A percentile compares a stretch with the other conserved stretches of the same genome.
phyloP scores from a whole-genome alignment of 208 protist species.

The Trypanosoma melophagium region DNA sequence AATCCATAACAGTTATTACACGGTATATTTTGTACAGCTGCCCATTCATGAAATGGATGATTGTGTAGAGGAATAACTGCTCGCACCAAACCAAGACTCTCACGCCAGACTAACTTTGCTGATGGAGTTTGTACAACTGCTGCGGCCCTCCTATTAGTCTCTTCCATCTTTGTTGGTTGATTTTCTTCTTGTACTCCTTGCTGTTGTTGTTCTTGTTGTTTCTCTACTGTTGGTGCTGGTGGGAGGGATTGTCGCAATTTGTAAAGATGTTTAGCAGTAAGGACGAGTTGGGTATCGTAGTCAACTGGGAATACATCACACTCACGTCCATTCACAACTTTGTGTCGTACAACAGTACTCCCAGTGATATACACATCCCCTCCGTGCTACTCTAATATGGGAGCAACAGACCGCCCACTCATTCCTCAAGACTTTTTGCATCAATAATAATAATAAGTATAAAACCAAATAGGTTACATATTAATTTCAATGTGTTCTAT shows the following conservation, averaged over 20 bases:
- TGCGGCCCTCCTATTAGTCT: background rate
- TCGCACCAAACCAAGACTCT: constrained; percentile 20
- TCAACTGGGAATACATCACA: constrained; percentile 11
- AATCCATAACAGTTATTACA: constrained; percentile 19
- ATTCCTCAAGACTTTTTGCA: background rate
- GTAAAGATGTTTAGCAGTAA: constrained; percentile 16
- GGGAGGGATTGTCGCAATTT: constrained; percentile 15
- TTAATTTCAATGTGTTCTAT: background rate
- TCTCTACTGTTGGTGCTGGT: background rate
- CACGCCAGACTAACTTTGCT: constrained; percentile 21
- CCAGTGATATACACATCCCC: constrained; percentile 25
- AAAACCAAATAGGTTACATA: too few species aligned
- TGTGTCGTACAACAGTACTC: constrained; percentile 27
- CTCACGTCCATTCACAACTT: constrained; percentile 5
- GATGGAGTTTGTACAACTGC: background rate
- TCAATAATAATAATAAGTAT: too few species aligned
- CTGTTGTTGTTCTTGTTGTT: background rate
- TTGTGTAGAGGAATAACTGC: constrained; percentile 15
- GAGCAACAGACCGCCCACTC: constrained; percentile 18
- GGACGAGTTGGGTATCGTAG: constrained; percentile 20
- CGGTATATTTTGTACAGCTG: background rate
- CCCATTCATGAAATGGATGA: constrained; percentile 17
- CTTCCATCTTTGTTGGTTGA: background rate
- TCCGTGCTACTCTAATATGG: constrained; percentile 18
- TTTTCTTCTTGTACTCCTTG: background rate